These are phyloP conservation scores for Chrysanthemum lavandulifolium DNA, from an alignment of 129 eudicot genomes.

Conservation along the genomic window DNA sequence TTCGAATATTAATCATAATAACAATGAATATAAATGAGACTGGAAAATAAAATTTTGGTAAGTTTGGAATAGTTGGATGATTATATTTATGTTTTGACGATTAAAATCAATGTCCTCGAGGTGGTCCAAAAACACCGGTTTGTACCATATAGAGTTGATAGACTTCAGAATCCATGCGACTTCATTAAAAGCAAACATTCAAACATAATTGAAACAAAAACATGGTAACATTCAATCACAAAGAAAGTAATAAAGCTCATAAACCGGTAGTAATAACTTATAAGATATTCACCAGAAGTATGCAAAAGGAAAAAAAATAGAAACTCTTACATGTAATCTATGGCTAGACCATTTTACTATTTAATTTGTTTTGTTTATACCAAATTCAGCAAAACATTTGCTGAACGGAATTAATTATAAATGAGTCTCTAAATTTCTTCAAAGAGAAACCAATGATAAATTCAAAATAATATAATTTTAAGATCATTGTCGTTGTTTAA, in stretches of 20 bases:
- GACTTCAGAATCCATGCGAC: conserved; percentile 22
- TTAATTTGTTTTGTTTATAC: not conserved
- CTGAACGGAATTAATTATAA: too few relatives aligned
- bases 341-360: not conserved
- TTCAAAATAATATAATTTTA: too few relatives aligned
- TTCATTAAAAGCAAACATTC: not conserved
- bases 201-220: not conserved
- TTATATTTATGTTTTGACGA: too few relatives aligned
- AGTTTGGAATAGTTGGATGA: too few relatives aligned
- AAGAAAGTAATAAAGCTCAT: not conserved
- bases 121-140: not conserved
- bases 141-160: not conserved
- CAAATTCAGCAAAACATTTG: too few relatives aligned
- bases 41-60: not conserved
- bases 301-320: not conserved
- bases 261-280: not conserved
- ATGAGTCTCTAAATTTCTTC: too few relatives aligned
- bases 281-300: conserved; percentile 30
- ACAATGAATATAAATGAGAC: not conserved
- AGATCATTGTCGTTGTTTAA: too few relatives aligned
- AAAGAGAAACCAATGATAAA: too few relatives aligned
- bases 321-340: not conserved
- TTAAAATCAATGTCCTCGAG: not conserved
- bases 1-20: not conserved
- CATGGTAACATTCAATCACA: conserved; percentile 14